These are phyloP conservation scores for Fraxinus latifolia DNA, from an alignment of 305 asterid genomes.

Conservation along the genomic window DNA sequence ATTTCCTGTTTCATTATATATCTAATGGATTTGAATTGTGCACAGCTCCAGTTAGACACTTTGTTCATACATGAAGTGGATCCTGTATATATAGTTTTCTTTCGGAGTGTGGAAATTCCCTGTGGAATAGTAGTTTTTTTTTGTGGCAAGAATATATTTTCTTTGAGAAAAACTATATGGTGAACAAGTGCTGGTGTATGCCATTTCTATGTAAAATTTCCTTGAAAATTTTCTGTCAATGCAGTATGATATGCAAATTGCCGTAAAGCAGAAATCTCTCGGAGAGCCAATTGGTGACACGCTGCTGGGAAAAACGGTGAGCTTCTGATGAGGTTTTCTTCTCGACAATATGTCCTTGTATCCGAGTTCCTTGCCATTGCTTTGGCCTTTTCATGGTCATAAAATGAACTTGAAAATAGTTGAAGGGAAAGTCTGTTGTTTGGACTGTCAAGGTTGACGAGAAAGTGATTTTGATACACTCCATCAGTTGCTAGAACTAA, in stretches of 20 bases:
- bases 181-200: neutral
- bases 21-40: neutral
- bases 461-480: neutral
- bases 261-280: conserved; percentile 60
- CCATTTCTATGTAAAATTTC: neutral
- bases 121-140: neutral
- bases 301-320: conserved; percentile 81
- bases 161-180: neutral
- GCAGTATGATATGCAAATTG: conserved; percentile 67
- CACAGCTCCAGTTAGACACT: neutral
- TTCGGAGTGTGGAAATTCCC: neutral
- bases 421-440: neutral
- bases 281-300: conserved; percentile 89
- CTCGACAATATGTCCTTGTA: neutral
- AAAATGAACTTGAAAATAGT: neutral
- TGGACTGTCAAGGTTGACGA: neutral
- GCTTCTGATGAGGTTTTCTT: conserved; percentile 23
- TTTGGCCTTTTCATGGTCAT: neutral
- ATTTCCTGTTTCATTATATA: neutral
- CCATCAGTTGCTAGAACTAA: neutral
- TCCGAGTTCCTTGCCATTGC: neutral
- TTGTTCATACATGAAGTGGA: neutral
- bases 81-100: neutral
- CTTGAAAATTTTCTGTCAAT: neutral
- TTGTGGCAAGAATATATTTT: neutral